Evolutionary conservation across 73 alveolate species (phyloP), one percentile per base, ranked within the genome.

Genomic region (Stentor coeruleus): DNA sequence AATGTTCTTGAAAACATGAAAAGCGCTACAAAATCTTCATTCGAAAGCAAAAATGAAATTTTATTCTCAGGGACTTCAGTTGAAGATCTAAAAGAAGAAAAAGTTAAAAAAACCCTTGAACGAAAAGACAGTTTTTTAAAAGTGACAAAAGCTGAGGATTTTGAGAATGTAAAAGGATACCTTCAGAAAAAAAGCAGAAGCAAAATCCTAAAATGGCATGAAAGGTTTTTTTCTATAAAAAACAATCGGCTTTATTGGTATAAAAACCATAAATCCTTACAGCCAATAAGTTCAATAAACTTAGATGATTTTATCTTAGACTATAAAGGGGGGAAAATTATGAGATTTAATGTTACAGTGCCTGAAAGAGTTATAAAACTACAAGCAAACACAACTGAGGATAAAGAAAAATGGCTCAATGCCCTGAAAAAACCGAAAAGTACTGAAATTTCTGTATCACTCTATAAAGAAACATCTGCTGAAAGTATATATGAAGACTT

Each of bases 161-260:
- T 11, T 20, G 66, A 6, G 66, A 49, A 49, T 20, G 6, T 49
- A 6, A 49, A 49, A 49, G 66, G 66, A 11, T 49, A 49, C 20
- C 66, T 49, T 49, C 66, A 49, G 20, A 49, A 49, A 20, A 49
- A 49, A 49, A 49, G 20, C 66, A 49, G 20, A 20, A 6, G 20
- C 6, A 49, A 49, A 49, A 11, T 49, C 66, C 20, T 66, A 31
- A 31, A 66, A 26, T 66, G 14, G 20, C 49, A 66, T 31, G 37
- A 66, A 20, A 66, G n/a, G 11, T 66, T 20, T 33, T 66, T 66
- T 33, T 66, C 79, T 26, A 66, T 66, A 20, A 66, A 66, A 66
- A 66, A 66, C 37, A 40, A 66, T 33, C n/a, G 79, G 14, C 79
- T 66, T 66, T 66, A 66, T 33, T 66, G 79, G 79, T 66, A 66